Conservation (phyloP, 768 basidiomycete species). For the Lactarius tabidus region DNA sequence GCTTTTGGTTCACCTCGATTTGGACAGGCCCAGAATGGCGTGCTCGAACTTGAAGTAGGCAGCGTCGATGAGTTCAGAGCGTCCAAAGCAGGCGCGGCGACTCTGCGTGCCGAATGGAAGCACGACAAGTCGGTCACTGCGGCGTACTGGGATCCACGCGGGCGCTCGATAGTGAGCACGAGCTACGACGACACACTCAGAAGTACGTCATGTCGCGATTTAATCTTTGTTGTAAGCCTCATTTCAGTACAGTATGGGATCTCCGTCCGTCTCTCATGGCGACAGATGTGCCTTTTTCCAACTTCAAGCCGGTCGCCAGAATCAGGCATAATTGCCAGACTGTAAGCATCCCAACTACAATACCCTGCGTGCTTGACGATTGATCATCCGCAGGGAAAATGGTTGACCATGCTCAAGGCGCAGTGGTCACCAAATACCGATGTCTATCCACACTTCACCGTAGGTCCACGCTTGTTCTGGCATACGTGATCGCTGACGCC, state of each 20-base stretch:
- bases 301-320: slow-evolving; percentile 58
- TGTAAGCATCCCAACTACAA: slow-evolving; percentile 44
- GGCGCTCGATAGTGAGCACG: slow-evolving; percentile 75
- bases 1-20: slow-evolving; percentile 28
- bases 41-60: slow-evolving; percentile 38
- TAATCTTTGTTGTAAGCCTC: not conserved
- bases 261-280: slow-evolving; percentile 50
- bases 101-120: slow-evolving; percentile 57
- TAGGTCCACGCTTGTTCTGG: slow-evolving; percentile 32
- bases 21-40: slow-evolving; percentile 18
- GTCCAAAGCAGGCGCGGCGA: slow-evolving; percentile 50
- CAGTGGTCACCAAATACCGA: slow-evolving; percentile 78
- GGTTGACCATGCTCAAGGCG: slow-evolving; percentile 74
- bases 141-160: slow-evolving; percentile 83
- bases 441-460: slow-evolving; percentile 80
- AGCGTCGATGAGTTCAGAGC: slow-evolving; percentile 46
- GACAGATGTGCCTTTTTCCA: slow-evolving; percentile 47
- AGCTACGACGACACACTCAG: slow-evolving; percentile 77
- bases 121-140: slow-evolving; percentile 79
- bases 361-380: not conserved
- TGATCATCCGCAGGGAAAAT: slow-evolving; percentile 55
- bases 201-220: slow-evolving; percentile 41
- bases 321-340: slow-evolving; percentile 79
- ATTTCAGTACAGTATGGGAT: slow-evolving; percentile 63
- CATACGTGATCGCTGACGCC: not conserved